These are phyloP conservation scores for Hylodesmum podocarpum DNA, from an alignment of 306 rosid genomes.

Conservation along the genomic window DNA sequence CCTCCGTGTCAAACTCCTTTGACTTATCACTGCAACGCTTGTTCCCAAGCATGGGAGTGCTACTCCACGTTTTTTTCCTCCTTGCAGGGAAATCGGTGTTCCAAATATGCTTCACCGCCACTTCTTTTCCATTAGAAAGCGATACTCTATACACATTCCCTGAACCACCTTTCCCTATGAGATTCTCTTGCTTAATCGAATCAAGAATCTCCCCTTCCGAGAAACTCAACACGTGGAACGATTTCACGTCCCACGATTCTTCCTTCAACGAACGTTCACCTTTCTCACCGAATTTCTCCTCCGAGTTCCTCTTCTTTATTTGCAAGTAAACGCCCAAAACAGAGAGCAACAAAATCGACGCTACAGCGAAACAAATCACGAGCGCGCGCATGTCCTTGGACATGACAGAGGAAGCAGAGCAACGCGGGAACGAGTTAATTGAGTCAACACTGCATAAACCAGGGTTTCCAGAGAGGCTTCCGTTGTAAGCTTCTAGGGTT, in stretches of 20 bases:
- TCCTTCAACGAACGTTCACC: slow-evolving; percentile 64
- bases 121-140: slow-evolving; percentile 64
- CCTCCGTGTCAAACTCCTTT: slow-evolving; percentile 80
- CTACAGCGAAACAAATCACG: slow-evolving; percentile 50
- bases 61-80: slow-evolving; percentile 37
- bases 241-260: slow-evolving; percentile 85
- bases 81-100: slow-evolving; percentile 37
- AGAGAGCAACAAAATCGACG: slow-evolving; percentile 29
- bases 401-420: slow-evolving; percentile 43
- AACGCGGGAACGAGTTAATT: slow-evolving; percentile 44
- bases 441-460: slow-evolving; percentile 56
- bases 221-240: slow-evolving; percentile 80
- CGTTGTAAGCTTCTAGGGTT: slow-evolving; percentile 66
- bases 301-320: slow-evolving; percentile 34
- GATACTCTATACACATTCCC: slow-evolving; percentile 82
- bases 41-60: slow-evolving; percentile 54
- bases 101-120: slow-evolving; percentile 96
- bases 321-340: slow-evolving; percentile 36
- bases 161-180: slow-evolving; percentile 85
- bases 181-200: slow-evolving; percentile 81
- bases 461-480: slow-evolving; percentile 73
- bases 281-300: slow-evolving; percentile 27
- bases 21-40: slow-evolving; percentile 43
- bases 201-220: slow-evolving; percentile 83
- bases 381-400: slow-evolving; percentile 51